Conservation (phyloP, 108 stramenopile genomes). For the Pseudonitzschia pungens region DNA sequence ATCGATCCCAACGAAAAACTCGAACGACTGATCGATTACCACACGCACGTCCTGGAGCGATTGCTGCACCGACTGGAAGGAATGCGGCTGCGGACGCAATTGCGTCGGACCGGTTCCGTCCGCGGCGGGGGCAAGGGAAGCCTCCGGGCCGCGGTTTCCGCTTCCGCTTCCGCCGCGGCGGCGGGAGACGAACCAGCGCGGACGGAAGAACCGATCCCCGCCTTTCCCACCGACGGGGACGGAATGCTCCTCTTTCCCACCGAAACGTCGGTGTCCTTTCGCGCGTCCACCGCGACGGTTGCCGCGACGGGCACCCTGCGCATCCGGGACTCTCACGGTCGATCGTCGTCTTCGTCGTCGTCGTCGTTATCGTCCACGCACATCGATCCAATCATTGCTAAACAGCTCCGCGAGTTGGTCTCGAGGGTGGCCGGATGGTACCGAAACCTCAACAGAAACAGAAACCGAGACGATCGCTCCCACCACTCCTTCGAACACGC, state of each 20-base stretch:
- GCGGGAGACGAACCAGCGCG: too few relatives aligned
- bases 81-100: too few relatives aligned
- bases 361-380: not conserved
- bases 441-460: not conserved
- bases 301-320: not conserved
- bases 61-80: not conserved
- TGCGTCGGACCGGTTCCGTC: too few relatives aligned
- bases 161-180: too few relatives aligned
- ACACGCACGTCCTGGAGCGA: not conserved
- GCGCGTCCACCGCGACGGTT: not conserved
- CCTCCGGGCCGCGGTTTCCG: too few relatives aligned
- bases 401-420: slow-evolving; percentile 7
- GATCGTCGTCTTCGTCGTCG: too few relatives aligned
- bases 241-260: too few relatives aligned
- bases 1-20: not conserved
- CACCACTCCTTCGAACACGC: slow-evolving; percentile 17
- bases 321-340: too few relatives aligned
- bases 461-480: slow-evolving; percentile 5
- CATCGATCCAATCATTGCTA: not conserved
- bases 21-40: slow-evolving; percentile 14
- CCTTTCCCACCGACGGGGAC: too few relatives aligned
- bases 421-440: slow-evolving; percentile 9
- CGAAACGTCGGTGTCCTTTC: too few relatives aligned
- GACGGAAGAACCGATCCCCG: too few relatives aligned
- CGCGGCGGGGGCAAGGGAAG: too few relatives aligned